These are phyloP conservation scores for Kodamaea fukazawae DNA, from an alignment of 805 yeast species.

Conservation along the genomic window DNA sequence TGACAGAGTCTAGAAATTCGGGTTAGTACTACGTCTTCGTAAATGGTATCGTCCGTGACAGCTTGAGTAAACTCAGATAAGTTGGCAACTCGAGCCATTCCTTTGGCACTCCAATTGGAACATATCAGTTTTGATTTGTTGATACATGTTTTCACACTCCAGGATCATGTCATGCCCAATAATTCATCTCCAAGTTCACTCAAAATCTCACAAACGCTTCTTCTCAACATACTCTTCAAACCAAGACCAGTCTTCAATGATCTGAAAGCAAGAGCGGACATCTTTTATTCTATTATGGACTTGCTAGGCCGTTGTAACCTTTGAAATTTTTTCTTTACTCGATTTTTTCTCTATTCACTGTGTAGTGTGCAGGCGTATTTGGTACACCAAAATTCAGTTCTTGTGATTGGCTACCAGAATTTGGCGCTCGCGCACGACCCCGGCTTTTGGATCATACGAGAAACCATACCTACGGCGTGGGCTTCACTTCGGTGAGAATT, in stretches of 20 bases:
- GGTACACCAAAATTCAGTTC: slow-evolving; percentile 5
- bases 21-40: slow-evolving; percentile 7
- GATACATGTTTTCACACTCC: neutral
- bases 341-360: slow-evolving; percentile 7
- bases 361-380: slow-evolving; percentile 8
- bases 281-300: slow-evolving; percentile 13
- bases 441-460: neutral
- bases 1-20: slow-evolving; percentile 32
- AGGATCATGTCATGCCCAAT: too few species aligned
- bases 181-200: neutral
- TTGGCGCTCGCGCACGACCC: slow-evolving; percentile 1
- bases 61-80: neutral
- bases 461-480: too few species aligned
- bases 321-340: slow-evolving; percentile 10
- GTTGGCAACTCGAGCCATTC: too few species aligned
- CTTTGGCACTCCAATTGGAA: neutral
- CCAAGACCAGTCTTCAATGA: slow-evolving; percentile 43
- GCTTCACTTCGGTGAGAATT: too few species aligned
- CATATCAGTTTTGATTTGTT: neutral
- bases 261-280: slow-evolving; percentile 45
- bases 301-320: slow-evolving; percentile 5
- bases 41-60: neutral
- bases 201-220: neutral
- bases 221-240: slow-evolving; percentile 32
- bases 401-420: slow-evolving; percentile 9